Percentiles rank a stretch among this genome's conserved stretches.
phyloP scores from a whole-genome alignment of 441 rosid genomes.

The Viola pubescens region DNA sequence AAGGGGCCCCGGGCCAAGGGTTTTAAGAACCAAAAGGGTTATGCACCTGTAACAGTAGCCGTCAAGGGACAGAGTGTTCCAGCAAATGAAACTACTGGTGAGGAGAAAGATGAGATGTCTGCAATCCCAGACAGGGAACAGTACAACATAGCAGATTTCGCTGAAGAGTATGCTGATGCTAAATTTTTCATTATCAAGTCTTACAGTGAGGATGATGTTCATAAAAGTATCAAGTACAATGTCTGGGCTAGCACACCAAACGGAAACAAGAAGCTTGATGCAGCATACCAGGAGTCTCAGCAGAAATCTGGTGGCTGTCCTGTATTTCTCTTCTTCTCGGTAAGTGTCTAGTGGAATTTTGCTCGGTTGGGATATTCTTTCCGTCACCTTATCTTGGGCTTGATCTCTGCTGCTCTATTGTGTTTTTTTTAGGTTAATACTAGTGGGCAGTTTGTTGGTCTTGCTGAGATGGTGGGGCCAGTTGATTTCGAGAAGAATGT shows the following conservation, averaged over 20 bases:
- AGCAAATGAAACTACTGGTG: slow-evolving; percentile 27
- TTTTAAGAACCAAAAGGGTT: slow-evolving; percentile 50
- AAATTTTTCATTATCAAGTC: slow-evolving; percentile 87
- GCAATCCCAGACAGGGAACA: slow-evolving; percentile 45
- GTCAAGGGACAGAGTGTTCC: slow-evolving; percentile 43
- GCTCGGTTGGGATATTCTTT: neutral
- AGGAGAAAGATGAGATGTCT: slow-evolving; percentile 34
- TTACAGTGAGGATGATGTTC: slow-evolving; percentile 92
- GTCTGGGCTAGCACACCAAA: slow-evolving; percentile 97
- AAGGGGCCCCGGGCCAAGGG: slow-evolving; percentile 85
- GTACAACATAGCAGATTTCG: slow-evolving; percentile 65
- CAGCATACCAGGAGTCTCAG: slow-evolving; percentile 73
- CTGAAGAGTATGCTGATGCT: slow-evolving; percentile 50
- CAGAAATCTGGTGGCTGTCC: slow-evolving; percentile 55
- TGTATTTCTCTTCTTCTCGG: slow-evolving; percentile 69
- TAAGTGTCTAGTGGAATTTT: slow-evolving; percentile 16
- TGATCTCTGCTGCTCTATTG: neutral
- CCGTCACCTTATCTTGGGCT: neutral
- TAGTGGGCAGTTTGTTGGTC: slow-evolving; percentile 83
- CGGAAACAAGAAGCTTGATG: slow-evolving; percentile 91
- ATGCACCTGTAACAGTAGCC: slow-evolving; percentile 24
- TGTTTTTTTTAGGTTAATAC: slow-evolving; percentile 45
- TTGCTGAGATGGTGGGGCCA: slow-evolving; percentile 73
- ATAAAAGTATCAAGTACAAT: slow-evolving; percentile 78
- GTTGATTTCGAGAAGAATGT: slow-evolving; percentile 62